phyloP scores from a whole-genome alignment of 1,139 yeast species.

The Taphrina flavorubra region DNA sequence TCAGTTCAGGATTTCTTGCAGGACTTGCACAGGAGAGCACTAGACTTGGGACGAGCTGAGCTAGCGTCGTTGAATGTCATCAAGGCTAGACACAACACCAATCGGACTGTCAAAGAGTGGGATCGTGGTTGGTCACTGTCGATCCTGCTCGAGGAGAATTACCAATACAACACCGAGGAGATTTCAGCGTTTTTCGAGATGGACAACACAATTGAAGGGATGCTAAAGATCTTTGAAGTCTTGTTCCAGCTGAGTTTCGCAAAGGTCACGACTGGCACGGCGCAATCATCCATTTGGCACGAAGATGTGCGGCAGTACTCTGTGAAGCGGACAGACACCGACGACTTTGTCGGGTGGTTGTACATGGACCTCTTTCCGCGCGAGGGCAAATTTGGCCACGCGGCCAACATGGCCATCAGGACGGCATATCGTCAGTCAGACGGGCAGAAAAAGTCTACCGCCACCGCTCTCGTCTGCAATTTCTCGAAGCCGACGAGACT shows the following conservation, averaged over 20 bases:
- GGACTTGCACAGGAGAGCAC: constrained; percentile 65
- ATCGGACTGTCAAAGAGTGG: constrained; percentile 67
- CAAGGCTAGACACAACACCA: constrained; percentile 59
- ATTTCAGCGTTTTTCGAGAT: constrained; percentile 81
- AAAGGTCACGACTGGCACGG: constrained; percentile 54
- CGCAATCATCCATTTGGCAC: constrained; percentile 63
- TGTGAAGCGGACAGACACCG: constrained; percentile 69
- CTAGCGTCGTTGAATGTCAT: constrained; percentile 58
- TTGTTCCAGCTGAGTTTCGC: constrained; percentile 71
- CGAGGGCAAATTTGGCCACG: constrained; percentile 84
- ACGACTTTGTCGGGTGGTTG: constrained; percentile 77
- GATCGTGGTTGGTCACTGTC: constrained; percentile 72
- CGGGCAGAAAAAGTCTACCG: constrained; percentile 65
- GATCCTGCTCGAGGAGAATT: constrained; percentile 67
- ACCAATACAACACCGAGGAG: constrained; percentile 71
- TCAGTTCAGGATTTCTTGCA: constrained; percentile 65
- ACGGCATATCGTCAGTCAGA: constrained; percentile 64
- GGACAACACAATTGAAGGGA: constrained; percentile 66
- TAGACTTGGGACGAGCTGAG: constrained; percentile 66
- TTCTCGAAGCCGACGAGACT: constrained; percentile 74
- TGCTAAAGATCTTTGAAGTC: constrained; percentile 72
- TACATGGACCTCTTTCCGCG: constrained; percentile 85
- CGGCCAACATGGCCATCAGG: constrained; percentile 75
- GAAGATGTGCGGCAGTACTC: constrained; percentile 75
- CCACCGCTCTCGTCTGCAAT: constrained; percentile 81